phyloP scores from a whole-genome alignment of 2,329 filamentous ascomycete genomes.

The Colletotrichum sp. region DNA sequence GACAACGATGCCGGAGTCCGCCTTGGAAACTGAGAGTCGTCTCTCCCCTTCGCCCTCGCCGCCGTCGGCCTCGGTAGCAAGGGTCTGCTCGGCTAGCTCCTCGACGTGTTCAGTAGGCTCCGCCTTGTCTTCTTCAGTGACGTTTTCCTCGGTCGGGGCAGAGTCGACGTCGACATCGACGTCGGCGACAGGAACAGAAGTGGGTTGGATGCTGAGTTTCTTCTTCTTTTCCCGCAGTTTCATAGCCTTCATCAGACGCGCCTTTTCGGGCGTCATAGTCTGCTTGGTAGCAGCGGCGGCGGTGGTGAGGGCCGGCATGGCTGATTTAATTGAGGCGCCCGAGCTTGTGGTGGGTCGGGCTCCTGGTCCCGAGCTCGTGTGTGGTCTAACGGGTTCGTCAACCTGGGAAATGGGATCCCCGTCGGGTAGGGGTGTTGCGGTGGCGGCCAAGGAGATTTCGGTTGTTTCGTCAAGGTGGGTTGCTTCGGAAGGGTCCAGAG shows the following conservation, averaged over 20 bases:
- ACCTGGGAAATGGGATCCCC: slow-evolving; percentile 29
- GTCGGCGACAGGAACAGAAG: slow-evolving; percentile 29
- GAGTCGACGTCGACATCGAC: slow-evolving; percentile 22
- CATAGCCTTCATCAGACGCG: slow-evolving; percentile 91
- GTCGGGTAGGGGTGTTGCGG: slow-evolving; percentile 41
- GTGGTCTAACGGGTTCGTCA: slow-evolving; percentile 31
- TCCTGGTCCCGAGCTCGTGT: slow-evolving; percentile 31
- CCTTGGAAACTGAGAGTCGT: slow-evolving; percentile 45
- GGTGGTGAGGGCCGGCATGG: slow-evolving; percentile 30
- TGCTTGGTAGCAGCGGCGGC: slow-evolving; percentile 48
- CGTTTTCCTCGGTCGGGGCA: slow-evolving; percentile 23
- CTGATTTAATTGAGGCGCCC: slow-evolving; percentile 45
- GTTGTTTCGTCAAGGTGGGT: slow-evolving; percentile 39
- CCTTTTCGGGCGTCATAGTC: slow-evolving; percentile 84
- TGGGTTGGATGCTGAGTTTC: slow-evolving; percentile 40
- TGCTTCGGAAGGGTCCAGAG: slow-evolving; percentile 30
- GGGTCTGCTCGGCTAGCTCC: slow-evolving; percentile 24
- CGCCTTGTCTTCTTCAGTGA: slow-evolving; percentile 14
- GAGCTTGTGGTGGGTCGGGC: slow-evolving; percentile 49
- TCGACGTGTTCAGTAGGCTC: slow-evolving; percentile 22
- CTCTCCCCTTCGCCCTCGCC: slow-evolving; percentile 30
- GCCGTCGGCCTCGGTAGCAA: slow-evolving; percentile 27
- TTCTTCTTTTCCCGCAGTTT: slow-evolving; percentile 86
- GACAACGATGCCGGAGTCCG: slow-evolving; percentile 62
- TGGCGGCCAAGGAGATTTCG: slow-evolving; percentile 36